phyloP scores from a whole-genome alignment of 768 basidiomycete species.

The Leccinum olivaceopallidum region DNA sequence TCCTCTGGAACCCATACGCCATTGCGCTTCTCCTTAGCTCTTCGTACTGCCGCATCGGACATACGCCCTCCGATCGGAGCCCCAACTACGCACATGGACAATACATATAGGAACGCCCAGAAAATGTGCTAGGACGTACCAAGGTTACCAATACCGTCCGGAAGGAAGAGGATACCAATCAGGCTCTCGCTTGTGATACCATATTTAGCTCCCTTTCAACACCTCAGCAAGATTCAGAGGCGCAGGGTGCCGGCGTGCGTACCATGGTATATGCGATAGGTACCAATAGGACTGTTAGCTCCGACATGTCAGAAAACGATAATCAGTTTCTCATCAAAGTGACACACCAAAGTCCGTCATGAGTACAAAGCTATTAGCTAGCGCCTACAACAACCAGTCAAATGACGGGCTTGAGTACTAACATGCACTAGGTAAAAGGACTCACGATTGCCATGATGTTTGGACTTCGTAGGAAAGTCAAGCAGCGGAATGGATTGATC shows the following conservation, averaged over 20 bases:
- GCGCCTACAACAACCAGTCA: constrained; percentile 35
- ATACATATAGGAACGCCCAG: background rate
- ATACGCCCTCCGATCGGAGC: constrained; percentile 58
- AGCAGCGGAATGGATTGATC: constrained; percentile 58
- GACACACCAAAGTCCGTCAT: constrained; percentile 38
- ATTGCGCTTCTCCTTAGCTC: constrained; percentile 47
- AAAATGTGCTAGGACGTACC: constrained; percentile 9
- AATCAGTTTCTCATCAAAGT: background rate
- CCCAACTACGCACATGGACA: constrained; percentile 43
- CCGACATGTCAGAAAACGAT: background rate
- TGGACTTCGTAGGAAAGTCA: constrained; percentile 57
- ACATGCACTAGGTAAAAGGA: constrained; percentile 6
- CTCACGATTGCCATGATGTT: constrained; percentile 56
- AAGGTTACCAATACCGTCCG: constrained; percentile 28
- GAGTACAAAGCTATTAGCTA: constrained; percentile 36
- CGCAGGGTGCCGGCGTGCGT: background rate
- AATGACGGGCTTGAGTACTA: background rate
- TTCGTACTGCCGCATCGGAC: constrained; percentile 54
- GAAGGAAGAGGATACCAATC: constrained; percentile 28
- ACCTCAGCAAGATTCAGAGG: background rate
- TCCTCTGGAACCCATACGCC: constrained; percentile 71
- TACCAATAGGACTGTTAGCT: constrained; percentile 42
- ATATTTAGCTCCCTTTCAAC: constrained; percentile 47
- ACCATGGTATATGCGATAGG: constrained; percentile 72
- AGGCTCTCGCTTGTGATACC: constrained; percentile 23